Evolutionary conservation across 345 rosid species (phyloP).

Genomic region (Barbarea vulgaris): DNA sequence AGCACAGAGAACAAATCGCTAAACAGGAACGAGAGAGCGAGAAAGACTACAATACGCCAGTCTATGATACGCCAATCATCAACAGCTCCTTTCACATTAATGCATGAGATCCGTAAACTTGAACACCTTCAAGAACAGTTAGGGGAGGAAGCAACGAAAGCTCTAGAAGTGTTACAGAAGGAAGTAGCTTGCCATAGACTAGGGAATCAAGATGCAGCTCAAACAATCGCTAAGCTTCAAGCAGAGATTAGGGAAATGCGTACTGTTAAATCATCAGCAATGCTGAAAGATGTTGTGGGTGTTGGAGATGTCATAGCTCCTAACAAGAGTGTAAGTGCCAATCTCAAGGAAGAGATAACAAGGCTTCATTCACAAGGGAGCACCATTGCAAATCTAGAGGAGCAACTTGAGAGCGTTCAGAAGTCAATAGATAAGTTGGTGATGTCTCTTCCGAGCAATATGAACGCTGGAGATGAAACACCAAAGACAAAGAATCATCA

Average conservation of each 20-base stretch:
- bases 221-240: slow-evolving; percentile 94
- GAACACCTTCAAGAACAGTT: slow-evolving; percentile 99
- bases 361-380: slow-evolving; percentile 98
- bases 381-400: slow-evolving; percentile 91
- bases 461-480: slow-evolving; percentile 57
- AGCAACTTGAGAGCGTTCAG: slow-evolving; percentile 96
- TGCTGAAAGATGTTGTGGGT: slow-evolving; percentile 54
- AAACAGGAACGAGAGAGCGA: slow-evolving; percentile 53
- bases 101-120: slow-evolving; percentile 98
- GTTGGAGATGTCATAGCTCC: slow-evolving; percentile 62
- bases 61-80: slow-evolving; percentile 97
- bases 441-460: slow-evolving; percentile 86
- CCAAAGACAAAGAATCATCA: slow-evolving; percentile 62
- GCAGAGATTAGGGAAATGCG: slow-evolving; percentile 97
- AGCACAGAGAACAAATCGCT: slow-evolving; percentile 60
- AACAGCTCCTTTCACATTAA: slow-evolving; percentile 89
- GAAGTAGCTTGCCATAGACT: slow-evolving; percentile 96
- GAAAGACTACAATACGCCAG: slow-evolving; percentile 68
- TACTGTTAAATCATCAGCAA: slow-evolving; percentile 50
- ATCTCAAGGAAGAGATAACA: slow-evolving; percentile 96
- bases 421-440: slow-evolving; percentile 94
- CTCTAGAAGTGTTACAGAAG: slow-evolving; percentile 94
- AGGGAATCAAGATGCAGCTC: slow-evolving; percentile 99
- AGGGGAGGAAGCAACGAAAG: slow-evolving; percentile 93
- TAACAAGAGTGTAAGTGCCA: slow-evolving; percentile 86